Base-by-base conservation (phyloP, 495 filamentous ascomycete genomes). In the Echria macrotheca region DNA sequence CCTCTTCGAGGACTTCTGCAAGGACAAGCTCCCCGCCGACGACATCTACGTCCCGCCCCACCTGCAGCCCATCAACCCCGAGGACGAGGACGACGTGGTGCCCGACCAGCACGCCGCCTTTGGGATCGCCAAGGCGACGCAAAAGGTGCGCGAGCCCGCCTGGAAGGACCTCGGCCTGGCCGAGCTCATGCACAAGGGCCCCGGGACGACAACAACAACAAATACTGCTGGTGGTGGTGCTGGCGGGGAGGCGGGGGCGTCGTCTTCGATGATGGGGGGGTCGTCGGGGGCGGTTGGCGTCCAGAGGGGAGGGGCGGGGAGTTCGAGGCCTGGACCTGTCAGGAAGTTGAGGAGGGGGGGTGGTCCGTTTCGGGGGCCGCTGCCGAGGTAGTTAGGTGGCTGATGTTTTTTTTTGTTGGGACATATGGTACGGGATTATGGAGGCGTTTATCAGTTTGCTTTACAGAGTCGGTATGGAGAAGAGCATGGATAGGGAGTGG, bases 81-180 rank as follows among this genome's bases (percentile, higher is more conserved):
- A 97, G 69, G 93, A 98, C 63, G 93, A 98, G 69, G 93, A 98
- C 58, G 93, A 97, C 54, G 86, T 98, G 3, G 91, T 98, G 9
- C 93, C 93, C 0, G 90, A 97, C 59, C 90, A 96, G 72, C 93
- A 98, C 67, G 91, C 93, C 1, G 93, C 93, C 5, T 98, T 96
- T 69, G 93, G 93, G 2, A 96, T 98, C 58, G 78, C 85, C 57
- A 80, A 90, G 56, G 93, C 91, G 0, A 95, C 82, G 53, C 82
- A 86, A 69, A 78, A 77, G 42, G 69, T 67, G 54, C 71, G 75
- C 44, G 89, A 91, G 69, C 70, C 81, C 2, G 81, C 83, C 3
- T 96, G 91, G 93, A 83, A 86, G 59, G 93, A 96, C 71, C 61
- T 96, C 10, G 89, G 89, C 1, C 65, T 96, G 24, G 73, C 77